Conservation (phyloP, 2,329 filamentous ascomycete genomes). For the Neonectria ditissima region DNA sequence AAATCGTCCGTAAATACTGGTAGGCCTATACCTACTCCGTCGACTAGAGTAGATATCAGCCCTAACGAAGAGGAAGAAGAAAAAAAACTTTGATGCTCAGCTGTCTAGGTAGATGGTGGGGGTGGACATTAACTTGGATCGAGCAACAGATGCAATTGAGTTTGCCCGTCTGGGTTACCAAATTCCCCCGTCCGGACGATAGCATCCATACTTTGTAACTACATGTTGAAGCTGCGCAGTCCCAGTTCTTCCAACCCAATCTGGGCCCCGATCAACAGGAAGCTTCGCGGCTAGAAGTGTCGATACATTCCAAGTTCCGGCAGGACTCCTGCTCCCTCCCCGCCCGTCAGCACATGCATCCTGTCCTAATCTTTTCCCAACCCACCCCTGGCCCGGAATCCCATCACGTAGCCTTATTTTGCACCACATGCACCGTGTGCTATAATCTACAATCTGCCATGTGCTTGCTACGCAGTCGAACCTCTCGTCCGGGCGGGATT, state of each 20-base stretch:
- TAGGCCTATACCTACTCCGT: no score
- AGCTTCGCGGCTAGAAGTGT: slow-evolving; percentile 8
- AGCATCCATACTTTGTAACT: no score
- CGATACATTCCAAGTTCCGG: slow-evolving; percentile 19
- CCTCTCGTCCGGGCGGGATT: slow-evolving; percentile 18
- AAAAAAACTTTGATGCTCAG: no score
- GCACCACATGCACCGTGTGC: neutral
- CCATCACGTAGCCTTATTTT: slow-evolving; percentile 10
- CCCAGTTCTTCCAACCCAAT: no score
- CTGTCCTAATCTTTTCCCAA: neutral
- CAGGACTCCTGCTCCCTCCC: neutral
- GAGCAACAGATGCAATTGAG: slow-evolving; percentile 12
- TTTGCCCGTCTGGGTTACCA: neutral
- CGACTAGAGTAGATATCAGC: no score
- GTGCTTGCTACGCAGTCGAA: neutral
- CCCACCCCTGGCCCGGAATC: slow-evolving; percentile 7
- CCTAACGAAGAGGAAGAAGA: neutral
- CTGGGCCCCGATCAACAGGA: slow-evolving; percentile 1
- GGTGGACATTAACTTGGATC: neutral
- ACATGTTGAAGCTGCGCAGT: no score
- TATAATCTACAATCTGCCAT: no score
- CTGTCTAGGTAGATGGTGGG: no score
- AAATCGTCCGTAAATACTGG: no score
- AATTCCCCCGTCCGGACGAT: no score
- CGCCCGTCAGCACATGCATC: neutral